A percentile compares a stretch with the other conserved stretches of the same genome.
Evolutionary conservation across 139 green algal genomes (phyloP).

Genomic region (Chlamydomonas sp.): DNA sequence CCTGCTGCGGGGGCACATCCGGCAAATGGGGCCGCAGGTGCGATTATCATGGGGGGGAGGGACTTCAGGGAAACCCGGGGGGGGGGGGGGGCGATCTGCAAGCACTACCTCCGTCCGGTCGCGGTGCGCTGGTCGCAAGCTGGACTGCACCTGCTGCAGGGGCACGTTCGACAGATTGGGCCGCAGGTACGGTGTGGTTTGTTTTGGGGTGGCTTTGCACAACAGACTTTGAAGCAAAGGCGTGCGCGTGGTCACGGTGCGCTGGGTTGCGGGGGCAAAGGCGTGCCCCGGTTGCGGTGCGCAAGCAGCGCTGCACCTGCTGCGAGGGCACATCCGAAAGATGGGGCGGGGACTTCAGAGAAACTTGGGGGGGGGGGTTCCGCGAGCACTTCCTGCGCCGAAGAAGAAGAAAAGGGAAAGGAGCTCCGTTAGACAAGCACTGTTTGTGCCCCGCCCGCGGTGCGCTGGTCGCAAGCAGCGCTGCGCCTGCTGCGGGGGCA

Average conservation of each 20-base stretch:
- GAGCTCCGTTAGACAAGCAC: neutral
- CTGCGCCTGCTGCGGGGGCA: conserved; percentile 2
- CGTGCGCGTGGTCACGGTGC: no score
- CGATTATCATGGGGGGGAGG: no score
- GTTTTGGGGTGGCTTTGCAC: no score
- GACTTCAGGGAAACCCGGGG: no score
- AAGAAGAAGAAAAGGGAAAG: no score
- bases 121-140: neutral
- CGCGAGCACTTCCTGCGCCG: neutral
- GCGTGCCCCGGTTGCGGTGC: no score
- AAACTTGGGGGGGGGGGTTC: neutral
- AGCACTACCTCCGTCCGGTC: neutral
- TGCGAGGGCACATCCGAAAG: no score
- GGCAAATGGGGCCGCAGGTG: conserved; percentile 5
- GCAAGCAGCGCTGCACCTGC: neutral
- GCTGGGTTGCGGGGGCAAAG: no score
- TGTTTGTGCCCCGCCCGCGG: neutral
- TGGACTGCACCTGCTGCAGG: conserved; percentile 3
- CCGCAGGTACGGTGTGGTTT: no score
- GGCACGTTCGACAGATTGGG: no score
- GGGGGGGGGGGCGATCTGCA: neutral
- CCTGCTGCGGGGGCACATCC: conserved; percentile 7
- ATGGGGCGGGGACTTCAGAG: no score
- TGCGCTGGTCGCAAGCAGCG: neutral
- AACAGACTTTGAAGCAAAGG: no score